Percentiles rank a stretch among this genome's conserved stretches.
Conservation (phyloP, 2,329 filamentous ascomycete genomes). For the Pseudogymnoascus sp. region DNA sequence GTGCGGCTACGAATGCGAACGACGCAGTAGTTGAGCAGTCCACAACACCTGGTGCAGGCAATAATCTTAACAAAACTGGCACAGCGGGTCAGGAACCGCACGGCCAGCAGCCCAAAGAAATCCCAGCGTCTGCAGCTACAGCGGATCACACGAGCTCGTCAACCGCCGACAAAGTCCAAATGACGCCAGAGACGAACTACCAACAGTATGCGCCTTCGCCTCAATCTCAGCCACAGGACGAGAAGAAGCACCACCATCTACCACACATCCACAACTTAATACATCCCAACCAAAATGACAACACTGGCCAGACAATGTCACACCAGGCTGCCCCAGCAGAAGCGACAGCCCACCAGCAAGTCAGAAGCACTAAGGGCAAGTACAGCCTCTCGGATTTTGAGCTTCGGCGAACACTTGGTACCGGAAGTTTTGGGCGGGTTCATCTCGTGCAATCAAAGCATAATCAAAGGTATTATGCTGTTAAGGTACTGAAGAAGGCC, state of each 20-base stretch:
- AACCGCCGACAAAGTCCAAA: conserved; percentile 15
- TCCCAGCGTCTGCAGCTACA: conserved; percentile 24
- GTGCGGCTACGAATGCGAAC: conserved; percentile 6
- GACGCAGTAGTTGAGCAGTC: conserved; percentile 30
- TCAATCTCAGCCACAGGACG: conserved; percentile 25
- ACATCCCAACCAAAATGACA: conserved; percentile 51
- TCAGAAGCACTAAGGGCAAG: conserved; percentile 85
- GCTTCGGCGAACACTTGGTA: conserved; percentile 84
- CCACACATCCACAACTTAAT: conserved; percentile 80
- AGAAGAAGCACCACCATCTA: conserved; percentile 56
- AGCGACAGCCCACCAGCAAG: conserved; percentile 15
- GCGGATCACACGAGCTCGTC: conserved; percentile 19
- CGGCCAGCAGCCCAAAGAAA: conserved; percentile 22
- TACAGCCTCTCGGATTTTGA: conserved; percentile 88
- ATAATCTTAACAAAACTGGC: conserved; percentile 54
- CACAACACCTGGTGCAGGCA: conserved; percentile 49
- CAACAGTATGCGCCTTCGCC: conserved; percentile 17
- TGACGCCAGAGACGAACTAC: conserved; percentile 27
- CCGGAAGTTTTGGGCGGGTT: conserved; percentile 92
- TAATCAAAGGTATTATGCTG: conserved; percentile 94
- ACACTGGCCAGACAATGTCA: conserved; percentile 26
- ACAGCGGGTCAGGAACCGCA: conserved; percentile 42
- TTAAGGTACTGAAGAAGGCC: conserved; percentile 97
- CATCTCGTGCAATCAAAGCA: conserved; percentile 96
- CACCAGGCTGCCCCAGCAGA: conserved; percentile 19